These are phyloP conservation scores for Emmonsia crescens DNA, from an alignment of 2,329 filamentous ascomycete genomes.

Conservation along the genomic window DNA sequence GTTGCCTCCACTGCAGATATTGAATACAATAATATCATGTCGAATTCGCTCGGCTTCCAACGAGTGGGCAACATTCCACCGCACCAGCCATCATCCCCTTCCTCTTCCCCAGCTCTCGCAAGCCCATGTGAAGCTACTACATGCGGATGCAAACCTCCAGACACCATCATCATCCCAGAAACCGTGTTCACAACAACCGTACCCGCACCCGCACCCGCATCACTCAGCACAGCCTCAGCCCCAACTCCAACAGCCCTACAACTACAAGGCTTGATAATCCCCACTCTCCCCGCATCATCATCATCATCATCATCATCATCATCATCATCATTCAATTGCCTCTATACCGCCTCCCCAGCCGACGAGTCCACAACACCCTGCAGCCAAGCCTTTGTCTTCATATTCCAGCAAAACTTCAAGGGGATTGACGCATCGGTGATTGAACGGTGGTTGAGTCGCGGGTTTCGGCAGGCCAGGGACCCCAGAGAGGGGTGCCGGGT, in stretches of 20 bases:
- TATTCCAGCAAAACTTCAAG: slow-evolving; percentile 2
- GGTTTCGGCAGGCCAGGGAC: neutral
- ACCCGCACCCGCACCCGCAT: neutral
- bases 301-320: no score
- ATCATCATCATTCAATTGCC: neutral
- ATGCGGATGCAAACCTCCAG: no score
- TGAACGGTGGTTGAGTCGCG: neutral
- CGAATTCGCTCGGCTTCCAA: neutral
- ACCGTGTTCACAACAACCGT: neutral
- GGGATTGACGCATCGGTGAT: neutral
- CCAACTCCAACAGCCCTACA: neutral
- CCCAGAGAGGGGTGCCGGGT: neutral
- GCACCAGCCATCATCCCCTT: neutral
- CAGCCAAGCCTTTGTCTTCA: neutral
- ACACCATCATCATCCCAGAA: neutral
- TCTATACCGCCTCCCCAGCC: neutral
- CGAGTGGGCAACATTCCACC: neutral
- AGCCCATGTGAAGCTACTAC: neutral
- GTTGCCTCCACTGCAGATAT: neutral
- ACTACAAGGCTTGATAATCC: neutral
- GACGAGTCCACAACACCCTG: neutral
- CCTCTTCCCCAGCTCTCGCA: neutral
- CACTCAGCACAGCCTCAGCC: neutral
- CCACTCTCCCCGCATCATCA: neutral
- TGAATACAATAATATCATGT: neutral